Percentiles rank a stretch among this genome's conserved stretches.
Evolutionary conservation across 352 stramenopile species (phyloP).

Genomic region (Thraustochytrium sp.): DNA sequence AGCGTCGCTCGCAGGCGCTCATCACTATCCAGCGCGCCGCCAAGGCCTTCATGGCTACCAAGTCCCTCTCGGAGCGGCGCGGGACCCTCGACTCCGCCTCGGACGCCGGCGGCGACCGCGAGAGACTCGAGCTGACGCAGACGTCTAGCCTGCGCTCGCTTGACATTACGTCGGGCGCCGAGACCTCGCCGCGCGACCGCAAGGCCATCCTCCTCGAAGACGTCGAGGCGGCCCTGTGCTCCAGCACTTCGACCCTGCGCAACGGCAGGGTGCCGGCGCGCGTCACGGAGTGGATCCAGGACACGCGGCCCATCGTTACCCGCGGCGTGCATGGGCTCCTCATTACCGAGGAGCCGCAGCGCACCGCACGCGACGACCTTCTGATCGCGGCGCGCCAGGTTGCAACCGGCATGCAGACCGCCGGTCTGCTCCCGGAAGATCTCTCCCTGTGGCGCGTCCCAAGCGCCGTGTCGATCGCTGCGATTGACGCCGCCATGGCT

Average conservation of each 20-base stretch:
- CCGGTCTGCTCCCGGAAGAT: neutral
- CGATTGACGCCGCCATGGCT: too few relatives aligned
- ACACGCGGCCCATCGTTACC: neutral
- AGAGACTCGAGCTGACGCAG: neutral
- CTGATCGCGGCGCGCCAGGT: neutral
- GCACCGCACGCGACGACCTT: neutral
- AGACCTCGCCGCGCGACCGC: neutral
- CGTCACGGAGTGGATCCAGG: constrained; percentile 24
- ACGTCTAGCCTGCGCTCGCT: neutral
- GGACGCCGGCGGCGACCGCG: neutral
- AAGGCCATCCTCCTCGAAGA: neutral
- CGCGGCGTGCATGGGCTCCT: neutral
- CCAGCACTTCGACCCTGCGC: neutral
- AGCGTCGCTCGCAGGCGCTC: constrained; percentile 1
- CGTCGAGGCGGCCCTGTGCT: neutral
- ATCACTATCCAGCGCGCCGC: constrained; percentile 30
- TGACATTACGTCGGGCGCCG: neutral
- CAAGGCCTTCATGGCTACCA: neutral
- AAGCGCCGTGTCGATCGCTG: too few relatives aligned
- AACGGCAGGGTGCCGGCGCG: neutral
- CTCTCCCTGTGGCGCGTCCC: neutral
- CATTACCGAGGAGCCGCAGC: neutral
- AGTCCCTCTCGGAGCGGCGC: neutral
- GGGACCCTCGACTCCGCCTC: neutral
- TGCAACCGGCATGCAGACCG: neutral